Evolutionary conservation across 129 eudicot genomes (phyloP).

Genomic region (Erigeron canadensis): DNA sequence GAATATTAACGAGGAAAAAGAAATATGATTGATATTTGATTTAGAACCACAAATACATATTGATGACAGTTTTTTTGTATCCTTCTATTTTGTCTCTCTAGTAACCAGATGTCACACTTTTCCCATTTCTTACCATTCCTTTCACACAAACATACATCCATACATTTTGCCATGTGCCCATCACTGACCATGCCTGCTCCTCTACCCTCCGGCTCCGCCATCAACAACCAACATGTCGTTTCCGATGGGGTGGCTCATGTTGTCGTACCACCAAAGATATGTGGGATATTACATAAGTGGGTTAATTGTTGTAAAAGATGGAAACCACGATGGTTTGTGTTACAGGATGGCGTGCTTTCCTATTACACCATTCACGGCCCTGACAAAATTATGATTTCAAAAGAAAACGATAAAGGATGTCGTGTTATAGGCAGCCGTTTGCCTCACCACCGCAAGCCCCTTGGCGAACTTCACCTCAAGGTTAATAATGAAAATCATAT

Average conservation of each 20-base stretch:
- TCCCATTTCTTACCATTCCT: not conserved
- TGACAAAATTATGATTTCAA: slow-evolving; percentile 34
- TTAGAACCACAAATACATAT: slow-evolving; percentile 20
- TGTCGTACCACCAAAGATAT: slow-evolving; percentile 22
- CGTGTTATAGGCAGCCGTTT: slow-evolving; percentile 50
- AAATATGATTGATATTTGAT: not conserved
- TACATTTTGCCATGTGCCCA: slow-evolving; percentile 46
- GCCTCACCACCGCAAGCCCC: slow-evolving; percentile 41
- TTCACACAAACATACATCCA: slow-evolving; percentile 33
- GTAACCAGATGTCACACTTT: no score
- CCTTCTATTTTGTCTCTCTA: no score
- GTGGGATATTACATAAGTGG: slow-evolving; percentile 36
- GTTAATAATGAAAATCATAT: not conserved
- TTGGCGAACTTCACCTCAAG: slow-evolving; percentile 70
- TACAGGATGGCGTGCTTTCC: slow-evolving; percentile 66
- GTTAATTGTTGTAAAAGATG: slow-evolving; percentile 63
- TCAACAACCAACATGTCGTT: slow-evolving; percentile 21
- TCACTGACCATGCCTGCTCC: slow-evolving; percentile 17
- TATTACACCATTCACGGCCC: slow-evolving; percentile 58
- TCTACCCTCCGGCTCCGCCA: slow-evolving; percentile 6
- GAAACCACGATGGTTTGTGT: slow-evolving; percentile 67
- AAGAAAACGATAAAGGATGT: slow-evolving; percentile 46
- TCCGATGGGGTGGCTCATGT: slow-evolving; percentile 1
- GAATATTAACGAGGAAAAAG: not conserved
- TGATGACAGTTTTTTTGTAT: not conserved